Conservation (phyloP, 1,284 basidiomycete genomes). For the Leucoagaricus sp. region DNA sequence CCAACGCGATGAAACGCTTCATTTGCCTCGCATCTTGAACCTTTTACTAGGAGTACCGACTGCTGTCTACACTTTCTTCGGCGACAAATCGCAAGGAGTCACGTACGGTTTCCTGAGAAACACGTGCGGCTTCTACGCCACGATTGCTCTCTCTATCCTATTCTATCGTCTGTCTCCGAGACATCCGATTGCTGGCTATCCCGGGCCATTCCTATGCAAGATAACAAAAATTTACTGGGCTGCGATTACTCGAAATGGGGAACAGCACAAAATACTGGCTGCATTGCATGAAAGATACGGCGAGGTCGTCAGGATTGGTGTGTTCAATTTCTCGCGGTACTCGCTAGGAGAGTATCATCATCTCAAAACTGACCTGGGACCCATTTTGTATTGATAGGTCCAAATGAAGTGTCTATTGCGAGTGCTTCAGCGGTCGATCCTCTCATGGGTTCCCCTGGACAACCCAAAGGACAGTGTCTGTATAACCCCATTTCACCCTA, state of each 20-base stretch:
- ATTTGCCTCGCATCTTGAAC: background rate
- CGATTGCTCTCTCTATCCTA: background rate
- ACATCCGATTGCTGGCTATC: constrained; percentile 47
- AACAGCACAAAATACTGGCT: constrained; percentile 35
- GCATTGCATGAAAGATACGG: constrained; percentile 44
- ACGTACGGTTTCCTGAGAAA: background rate
- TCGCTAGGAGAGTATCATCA: background rate
- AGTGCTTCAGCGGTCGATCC: constrained; percentile 42
- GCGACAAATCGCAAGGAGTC: background rate
- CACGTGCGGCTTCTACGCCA: background rate
- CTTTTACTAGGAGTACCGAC: background rate
- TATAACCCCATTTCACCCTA: constrained; percentile 19
- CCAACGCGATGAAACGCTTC: background rate
- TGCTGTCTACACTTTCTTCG: background rate
- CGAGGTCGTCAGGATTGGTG: constrained; percentile 29
- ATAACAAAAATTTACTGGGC: constrained; percentile 38
- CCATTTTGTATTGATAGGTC: constrained; percentile 36
- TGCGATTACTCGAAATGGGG: constrained; percentile 33
- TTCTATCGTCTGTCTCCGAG: constrained; percentile 47
- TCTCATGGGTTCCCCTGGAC: constrained; percentile 46
- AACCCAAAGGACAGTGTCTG: constrained; percentile 55
- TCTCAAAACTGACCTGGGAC: too few relatives aligned
- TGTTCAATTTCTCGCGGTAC: background rate
- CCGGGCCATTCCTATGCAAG: constrained; percentile 41
- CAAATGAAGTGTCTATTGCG: constrained; percentile 55